Evolutionary conservation across 177 flowering plant species (phyloP).

Genomic region (Telopea speciosissima): DNA sequence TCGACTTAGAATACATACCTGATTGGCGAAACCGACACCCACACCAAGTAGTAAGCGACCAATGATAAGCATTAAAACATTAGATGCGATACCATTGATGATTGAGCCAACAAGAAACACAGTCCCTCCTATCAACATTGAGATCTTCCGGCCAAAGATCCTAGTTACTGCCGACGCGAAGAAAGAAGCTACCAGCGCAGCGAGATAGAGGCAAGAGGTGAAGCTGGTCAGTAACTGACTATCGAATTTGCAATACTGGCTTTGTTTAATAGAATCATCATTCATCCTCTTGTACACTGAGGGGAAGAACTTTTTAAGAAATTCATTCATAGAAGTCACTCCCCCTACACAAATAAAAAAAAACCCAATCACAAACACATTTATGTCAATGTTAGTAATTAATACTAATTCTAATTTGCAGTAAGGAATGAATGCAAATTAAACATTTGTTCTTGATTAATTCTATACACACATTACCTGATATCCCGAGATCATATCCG

Average conservation of each 20-base stretch:
- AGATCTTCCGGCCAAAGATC: conserved; percentile 10
- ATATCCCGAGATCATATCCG: conserved; percentile 41
- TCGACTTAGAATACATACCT: not conserved
- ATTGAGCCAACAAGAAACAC: conserved; percentile 13
- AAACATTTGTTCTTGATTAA: too few relatives aligned
- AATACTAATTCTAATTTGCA: too few relatives aligned
- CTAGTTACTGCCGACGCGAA: conserved; percentile 10
- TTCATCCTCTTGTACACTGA: conserved; percentile 6
- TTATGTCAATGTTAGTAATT: too few relatives aligned
- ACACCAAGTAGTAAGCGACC: conserved; percentile 18
- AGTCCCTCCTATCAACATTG: conserved; percentile 5
- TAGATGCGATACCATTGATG: conserved; percentile 4
- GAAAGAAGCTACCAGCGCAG: conserved; percentile 11
- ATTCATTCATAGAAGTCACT: conserved; percentile 12
- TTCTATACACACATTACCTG: conserved; percentile 15
- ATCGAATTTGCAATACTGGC: conserved; percentile 18
- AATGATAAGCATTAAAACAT: conserved; percentile 16
- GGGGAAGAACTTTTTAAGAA: conserved; percentile 13
- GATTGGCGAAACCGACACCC: conserved; percentile 21
- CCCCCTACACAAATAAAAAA: conserved; percentile 5
- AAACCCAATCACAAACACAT: too few relatives aligned
- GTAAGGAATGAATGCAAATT: too few relatives aligned
- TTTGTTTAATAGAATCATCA: not conserved
- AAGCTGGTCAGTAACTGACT: conserved; percentile 6
- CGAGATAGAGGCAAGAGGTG: conserved; percentile 12